Base-by-base conservation (phyloP, 2,329 filamentous ascomycete species). In the Penicillium sp. region DNA sequence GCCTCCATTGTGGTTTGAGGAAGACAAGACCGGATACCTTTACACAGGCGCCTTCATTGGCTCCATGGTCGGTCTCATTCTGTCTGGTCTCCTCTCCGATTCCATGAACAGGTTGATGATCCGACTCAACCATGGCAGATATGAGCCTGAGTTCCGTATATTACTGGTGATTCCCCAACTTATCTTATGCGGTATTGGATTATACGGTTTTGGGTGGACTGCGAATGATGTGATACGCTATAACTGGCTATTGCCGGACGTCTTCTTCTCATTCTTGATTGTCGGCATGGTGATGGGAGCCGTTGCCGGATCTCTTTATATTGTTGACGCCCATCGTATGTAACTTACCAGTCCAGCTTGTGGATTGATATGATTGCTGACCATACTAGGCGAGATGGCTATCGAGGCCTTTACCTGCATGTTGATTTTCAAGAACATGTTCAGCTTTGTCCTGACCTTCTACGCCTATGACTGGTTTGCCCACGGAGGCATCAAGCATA, bases 391-490 rank as follows among this genome's bases (percentile, higher is more conserved):
- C 7, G 85, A 92, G 54, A 82, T 95, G 49, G 83, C 88, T 1
- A 82, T 95, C 40, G 91, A 96, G 71, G 88, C 84, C 6, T 95
- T 95, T 67, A 95, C 90, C 0, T 88, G 89, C 70, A 81, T 93
- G 67, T 80, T 95, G 56, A 84, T 95, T 46, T 95, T 96, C 77
- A 96, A 96, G 72, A 95, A 96, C 70, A 80, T 96, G 54, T 95
- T 96, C 73, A 88, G 85, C 55, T 96, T 95, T 62, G 82, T 83
- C 6, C 75, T 96, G 48, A 95, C 91, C 0, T 95, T 85, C 67
- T 86, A 82, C 58, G 89, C 89, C 1, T 95, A 89, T 62, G 77
- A 90, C 49, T 96, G 92, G 91, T 77, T 95, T 22, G 77, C 86
- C 9, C 57, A 72, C 0, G 65, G 67, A 8, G 82, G 82, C 1